Base-by-base conservation (phyloP, 345 rosid species). In the Aegle marmelos region DNA sequence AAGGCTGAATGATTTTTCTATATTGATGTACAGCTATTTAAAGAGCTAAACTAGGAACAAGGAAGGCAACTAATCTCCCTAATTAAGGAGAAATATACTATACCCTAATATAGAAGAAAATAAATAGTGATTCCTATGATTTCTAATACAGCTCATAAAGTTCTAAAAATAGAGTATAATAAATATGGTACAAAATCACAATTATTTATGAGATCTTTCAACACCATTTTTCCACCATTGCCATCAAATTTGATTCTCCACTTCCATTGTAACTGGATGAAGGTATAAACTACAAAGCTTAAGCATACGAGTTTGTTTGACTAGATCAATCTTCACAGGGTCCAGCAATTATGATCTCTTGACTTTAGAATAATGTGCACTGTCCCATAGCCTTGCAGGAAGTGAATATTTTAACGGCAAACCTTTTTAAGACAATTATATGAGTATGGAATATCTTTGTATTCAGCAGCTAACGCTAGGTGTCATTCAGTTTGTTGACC, bases 401-500 rank as follows among this genome's bases (percentile, higher is more conserved):
- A 36, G 56, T 68, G 56, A 71, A 24, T 13, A 56, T 39, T 69
- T 66, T 58, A 25, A 58, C 74, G 53, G 45, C 69, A 28, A 41
- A 74, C 65, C 27, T 39, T 24, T 27, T 24, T 27, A 68, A 37
- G 28, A 54, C 50, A 36, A 34, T 54, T 36, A 25, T 66, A 16
- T 36, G 37, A 67, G 41, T 54, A 68, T 57, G 41, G 31, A 59
- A 54, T 45, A 50, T 64, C 59, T 60, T 45, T 39, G 74, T 39
- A 37, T 58, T 82, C 37, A 16, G 57, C 58, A 31, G 37, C 33
- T 72, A 36, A 54, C 25, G 14, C 59, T 76, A 67, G 21, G 31
- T 53, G n/a, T 53, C 58, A 74, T 70, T 75, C n/a, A 27, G 58
- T 72, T 45, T 13, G 34, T 74, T 64, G 74, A 72, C 24, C 5